Conservation (phyloP, 192 early-diverging fungal genomes). For the Dimargaris cristalligena region DNA sequence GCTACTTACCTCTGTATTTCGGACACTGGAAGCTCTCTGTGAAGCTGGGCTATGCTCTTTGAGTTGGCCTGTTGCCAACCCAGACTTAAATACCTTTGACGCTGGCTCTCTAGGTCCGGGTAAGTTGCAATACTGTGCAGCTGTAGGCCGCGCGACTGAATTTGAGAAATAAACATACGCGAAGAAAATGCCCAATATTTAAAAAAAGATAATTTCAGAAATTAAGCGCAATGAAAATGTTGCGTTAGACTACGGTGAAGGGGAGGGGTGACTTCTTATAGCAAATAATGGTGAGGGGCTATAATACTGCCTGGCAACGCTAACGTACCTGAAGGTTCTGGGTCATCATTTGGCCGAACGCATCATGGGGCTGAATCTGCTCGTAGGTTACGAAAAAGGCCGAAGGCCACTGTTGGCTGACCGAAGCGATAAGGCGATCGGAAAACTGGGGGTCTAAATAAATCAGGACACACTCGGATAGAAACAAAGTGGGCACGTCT, state of each 20-base stretch:
- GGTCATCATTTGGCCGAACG: constrained; percentile 87
- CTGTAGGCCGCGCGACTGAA: constrained; percentile 47
- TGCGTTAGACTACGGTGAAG: no score
- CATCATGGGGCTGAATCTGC: constrained; percentile 76
- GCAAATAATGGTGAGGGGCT: no score
- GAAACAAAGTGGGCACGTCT: constrained; percentile 56
- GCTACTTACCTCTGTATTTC: no score
- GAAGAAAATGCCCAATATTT: neutral
- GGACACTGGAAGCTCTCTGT: no score
- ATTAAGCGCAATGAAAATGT: no score
- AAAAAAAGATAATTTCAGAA: neutral
- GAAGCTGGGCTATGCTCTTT: constrained; percentile 35
- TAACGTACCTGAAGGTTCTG: constrained; percentile 51
- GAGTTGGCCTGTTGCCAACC: constrained; percentile 43
- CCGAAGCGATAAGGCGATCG: constrained; percentile 54
- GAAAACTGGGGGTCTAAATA: constrained; percentile 59
- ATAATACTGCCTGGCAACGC: neutral
- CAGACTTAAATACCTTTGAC: constrained; percentile 37
- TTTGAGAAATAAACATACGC: neutral
- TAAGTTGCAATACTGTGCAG: constrained; percentile 57
- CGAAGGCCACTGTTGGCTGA: constrained; percentile 26
- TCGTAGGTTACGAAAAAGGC: constrained; percentile 71
- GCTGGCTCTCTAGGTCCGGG: constrained; percentile 54
- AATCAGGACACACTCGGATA: constrained; percentile 89
- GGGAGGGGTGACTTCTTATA: no score